Percentiles rank a stretch among this genome's conserved stretches.
These are phyloP conservation scores for Capsella bursapastoris DNA, from an alignment of 345 rosid genomes.

Conservation along the genomic window DNA sequence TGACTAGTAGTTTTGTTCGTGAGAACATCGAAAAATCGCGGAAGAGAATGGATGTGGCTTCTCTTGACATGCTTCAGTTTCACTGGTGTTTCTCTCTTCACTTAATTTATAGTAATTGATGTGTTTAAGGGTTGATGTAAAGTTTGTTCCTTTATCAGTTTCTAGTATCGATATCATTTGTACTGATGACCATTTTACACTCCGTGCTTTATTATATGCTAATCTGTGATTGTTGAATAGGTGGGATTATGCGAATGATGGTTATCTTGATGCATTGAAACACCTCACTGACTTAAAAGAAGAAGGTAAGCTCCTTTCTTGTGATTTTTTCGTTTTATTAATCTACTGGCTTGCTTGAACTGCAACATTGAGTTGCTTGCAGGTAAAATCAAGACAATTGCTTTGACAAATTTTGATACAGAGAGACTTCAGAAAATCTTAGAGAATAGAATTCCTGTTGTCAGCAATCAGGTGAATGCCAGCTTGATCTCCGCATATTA, in stretches of 20 bases:
- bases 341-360: constrained; percentile 32
- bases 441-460: constrained; percentile 87
- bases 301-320: constrained; percentile 58
- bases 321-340: constrained; percentile 18
- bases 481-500: background rate
- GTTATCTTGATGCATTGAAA: constrained; percentile 89
- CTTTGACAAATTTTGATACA: constrained; percentile 95
- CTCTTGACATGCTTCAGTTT: constrained; percentile 98
- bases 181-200: background rate
- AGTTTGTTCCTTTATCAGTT: background rate
- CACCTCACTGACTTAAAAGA: constrained; percentile 87
- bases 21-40: constrained; percentile 73
- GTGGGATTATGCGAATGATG: constrained; percentile 94
- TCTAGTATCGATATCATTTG: background rate
- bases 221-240: constrained; percentile 42
- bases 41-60: constrained; percentile 91
- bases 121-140: no score
- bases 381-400: constrained; percentile 93
- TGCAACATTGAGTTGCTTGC: constrained; percentile 39
- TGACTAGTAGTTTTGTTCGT: constrained; percentile 76
- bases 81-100: constrained; percentile 60
- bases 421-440: constrained; percentile 80
- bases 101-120: background rate
- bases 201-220: background rate
- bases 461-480: constrained; percentile 86